These are phyloP conservation scores for Suillus luteus DNA, from an alignment of 768 basidiomycete species.

Conservation along the genomic window DNA sequence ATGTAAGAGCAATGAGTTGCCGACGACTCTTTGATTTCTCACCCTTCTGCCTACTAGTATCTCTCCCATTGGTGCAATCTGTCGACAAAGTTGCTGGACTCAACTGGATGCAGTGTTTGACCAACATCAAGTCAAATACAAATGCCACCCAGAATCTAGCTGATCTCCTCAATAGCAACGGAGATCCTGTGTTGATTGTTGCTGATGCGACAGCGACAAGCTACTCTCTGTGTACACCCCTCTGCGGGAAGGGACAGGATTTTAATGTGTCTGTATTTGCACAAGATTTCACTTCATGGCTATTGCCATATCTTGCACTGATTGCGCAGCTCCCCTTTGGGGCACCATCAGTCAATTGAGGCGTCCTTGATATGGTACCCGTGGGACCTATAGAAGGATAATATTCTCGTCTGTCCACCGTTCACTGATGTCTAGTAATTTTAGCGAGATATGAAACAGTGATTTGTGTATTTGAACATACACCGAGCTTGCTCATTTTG, in stretches of 20 bases:
- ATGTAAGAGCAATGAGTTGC: background rate
- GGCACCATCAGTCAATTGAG: slow-evolving; percentile 16
- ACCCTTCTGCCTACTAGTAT: background rate
- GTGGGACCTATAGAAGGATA: no score
- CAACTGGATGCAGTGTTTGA: slow-evolving; percentile 19
- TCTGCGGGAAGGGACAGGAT: slow-evolving; percentile 16
- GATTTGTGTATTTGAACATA: no score
- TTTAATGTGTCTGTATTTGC: slow-evolving; percentile 25
- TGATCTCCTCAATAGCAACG: slow-evolving; percentile 9
- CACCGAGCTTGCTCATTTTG: no score
- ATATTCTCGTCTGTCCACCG: no score
- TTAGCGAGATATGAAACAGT: no score
- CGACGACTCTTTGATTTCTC: background rate
- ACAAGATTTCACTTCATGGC: slow-evolving; percentile 45
- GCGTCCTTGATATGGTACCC: no score
- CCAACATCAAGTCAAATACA: slow-evolving; percentile 13
- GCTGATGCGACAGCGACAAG: slow-evolving; percentile 17
- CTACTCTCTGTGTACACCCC: slow-evolving; percentile 2
- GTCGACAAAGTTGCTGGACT: background rate
- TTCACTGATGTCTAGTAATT: no score
- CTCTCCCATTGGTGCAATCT: background rate
- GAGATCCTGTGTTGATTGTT: slow-evolving; percentile 5
- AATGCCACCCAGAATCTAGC: background rate
- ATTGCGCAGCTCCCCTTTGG: slow-evolving; percentile 54
- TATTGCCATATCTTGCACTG: slow-evolving; percentile 50